A percentile compares a stretch with the other conserved stretches of the same genome.
Evolutionary conservation across 176 grass and related monocot species (phyloP).

Genomic region (Tillandsia leiboldiana): DNA sequence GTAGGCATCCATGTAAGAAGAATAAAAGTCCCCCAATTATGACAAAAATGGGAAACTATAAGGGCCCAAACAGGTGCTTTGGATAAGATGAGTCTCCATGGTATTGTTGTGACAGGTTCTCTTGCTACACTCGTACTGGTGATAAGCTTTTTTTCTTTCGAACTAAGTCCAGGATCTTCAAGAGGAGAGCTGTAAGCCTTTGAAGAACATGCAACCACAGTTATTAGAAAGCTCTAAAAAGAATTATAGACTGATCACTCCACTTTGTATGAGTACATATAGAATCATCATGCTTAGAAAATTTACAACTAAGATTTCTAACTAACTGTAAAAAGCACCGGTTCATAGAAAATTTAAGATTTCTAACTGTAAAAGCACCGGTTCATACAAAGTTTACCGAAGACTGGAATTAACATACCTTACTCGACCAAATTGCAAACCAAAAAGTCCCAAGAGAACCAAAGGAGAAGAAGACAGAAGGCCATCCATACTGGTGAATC

Average conservation of each 20-base stretch:
- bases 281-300: not conserved
- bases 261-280: not conserved
- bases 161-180: constrained; percentile 69
- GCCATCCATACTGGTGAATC: constrained; percentile 80
- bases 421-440: constrained; percentile 52
- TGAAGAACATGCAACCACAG: constrained; percentile 8
- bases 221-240: not conserved
- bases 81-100: constrained; percentile 77
- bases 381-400: not conserved
- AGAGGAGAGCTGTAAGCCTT: constrained; percentile 91
- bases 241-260: not conserved
- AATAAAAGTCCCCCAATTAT: constrained; percentile 98
- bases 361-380: not conserved
- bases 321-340: not conserved
- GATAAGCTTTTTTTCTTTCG: constrained; percentile 69
- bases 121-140: constrained; percentile 37
- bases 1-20: constrained; percentile 99
- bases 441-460: constrained; percentile 76
- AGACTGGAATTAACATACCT: constrained; percentile 38
- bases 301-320: too few relatives aligned
- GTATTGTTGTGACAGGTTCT: constrained; percentile 77
- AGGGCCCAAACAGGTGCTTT: constrained; percentile 96
- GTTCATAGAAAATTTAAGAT: not conserved
- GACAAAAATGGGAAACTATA: constrained; percentile 89
- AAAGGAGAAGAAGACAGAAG: constrained; percentile 93